Evolutionary conservation across 1,284 basidiomycete genomes (phyloP).

Genomic region (Ceratobasidium sp.): DNA sequence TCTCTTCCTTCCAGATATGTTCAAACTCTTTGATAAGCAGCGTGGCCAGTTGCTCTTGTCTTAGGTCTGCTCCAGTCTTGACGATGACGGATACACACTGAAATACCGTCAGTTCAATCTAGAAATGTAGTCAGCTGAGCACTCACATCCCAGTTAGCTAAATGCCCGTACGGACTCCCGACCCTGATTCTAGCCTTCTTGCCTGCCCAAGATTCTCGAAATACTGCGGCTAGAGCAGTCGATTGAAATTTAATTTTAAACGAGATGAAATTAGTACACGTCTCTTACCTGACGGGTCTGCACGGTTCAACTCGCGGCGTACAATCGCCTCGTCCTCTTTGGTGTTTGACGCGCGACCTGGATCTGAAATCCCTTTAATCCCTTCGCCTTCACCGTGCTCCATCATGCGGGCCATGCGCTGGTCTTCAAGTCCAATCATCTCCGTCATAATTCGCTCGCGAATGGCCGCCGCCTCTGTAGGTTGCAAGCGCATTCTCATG

Average conservation of each 20-base stretch:
- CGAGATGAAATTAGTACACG: background rate
- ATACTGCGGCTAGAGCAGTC: constrained; percentile 72
- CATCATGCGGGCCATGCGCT: constrained; percentile 95
- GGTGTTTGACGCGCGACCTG: constrained; percentile 63
- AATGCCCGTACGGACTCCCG: constrained; percentile 94
- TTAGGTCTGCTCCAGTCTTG: constrained; percentile 96
- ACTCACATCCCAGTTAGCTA: constrained; percentile 75
- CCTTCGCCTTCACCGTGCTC: constrained; percentile 71
- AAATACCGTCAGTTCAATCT: constrained; percentile 59
- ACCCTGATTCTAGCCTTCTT: constrained; percentile 97
- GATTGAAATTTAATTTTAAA: constrained; percentile 10
- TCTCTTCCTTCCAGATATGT: constrained; percentile 95
- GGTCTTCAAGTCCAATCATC: constrained; percentile 97
- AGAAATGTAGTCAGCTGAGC: constrained; percentile 67
- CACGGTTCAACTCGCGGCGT: constrained; percentile 92
- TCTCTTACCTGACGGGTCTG: constrained; percentile 87
- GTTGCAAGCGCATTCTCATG: constrained; percentile 75
- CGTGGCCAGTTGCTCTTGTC: constrained; percentile 97
- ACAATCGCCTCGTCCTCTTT: constrained; percentile 94
- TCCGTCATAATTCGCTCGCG: constrained; percentile 98
- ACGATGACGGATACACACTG: constrained; percentile 95
- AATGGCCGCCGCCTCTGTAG: constrained; percentile 89
- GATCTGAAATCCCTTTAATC: constrained; percentile 65
- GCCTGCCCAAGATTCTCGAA: constrained; percentile 94
- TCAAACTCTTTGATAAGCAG: constrained; percentile 94